Base-by-base conservation (phyloP, 176 grass and related monocot genomes). In the Metroxylon sagu region DNA sequence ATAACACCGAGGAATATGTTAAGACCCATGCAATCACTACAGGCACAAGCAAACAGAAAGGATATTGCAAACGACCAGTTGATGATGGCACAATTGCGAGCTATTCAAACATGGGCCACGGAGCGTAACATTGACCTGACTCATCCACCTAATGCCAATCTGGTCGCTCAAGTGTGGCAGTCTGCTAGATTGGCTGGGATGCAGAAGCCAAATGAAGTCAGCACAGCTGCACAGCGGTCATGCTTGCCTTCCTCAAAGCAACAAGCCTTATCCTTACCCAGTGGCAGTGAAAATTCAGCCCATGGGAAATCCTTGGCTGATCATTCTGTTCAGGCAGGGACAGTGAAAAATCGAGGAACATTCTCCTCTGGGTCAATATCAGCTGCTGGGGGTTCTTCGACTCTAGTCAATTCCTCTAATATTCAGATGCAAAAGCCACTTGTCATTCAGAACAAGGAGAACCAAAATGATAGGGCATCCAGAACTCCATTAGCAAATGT, bases 71-170 rank as follows among this genome's bases (percentile, higher is more conserved):
- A 60, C 63, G 74, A 64, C 55, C 81, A 86, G 19, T 53, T 88
- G 54, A 73, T 78, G 21, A 71, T 83, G 49, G 17, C 70, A 23
- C 89, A 95, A 59, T 70, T 88, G 53, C 93, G 89, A 85, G 74
- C 77, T 53, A 76, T 98, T 73, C 84, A 92, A 68, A 76, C 79
- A 51, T 98, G 88, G 88, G 94, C 84, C 50, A 93, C 89, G 65
- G 84, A 92, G 54, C 53, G 85, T 58, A 98, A 98, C 10, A 21
- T 98, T 0, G 94, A 98, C 53, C 76, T 98, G 48, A 85, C 94
- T 57, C 72, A 85, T 87, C 88, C 94, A 57, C 79, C 88, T 60
- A 92, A 92, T 50, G 61, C 85, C 49, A 86, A 55, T 66, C 67
- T 80, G 59, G 76, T 98, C 71, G 75, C 94, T 73, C 94, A 98